Evolutionary conservation across 2,329 filamentous ascomycete genomes (phyloP), one percentile per base, ranked within the genome.

Genomic region (Graphilbum fragrans): DNA sequence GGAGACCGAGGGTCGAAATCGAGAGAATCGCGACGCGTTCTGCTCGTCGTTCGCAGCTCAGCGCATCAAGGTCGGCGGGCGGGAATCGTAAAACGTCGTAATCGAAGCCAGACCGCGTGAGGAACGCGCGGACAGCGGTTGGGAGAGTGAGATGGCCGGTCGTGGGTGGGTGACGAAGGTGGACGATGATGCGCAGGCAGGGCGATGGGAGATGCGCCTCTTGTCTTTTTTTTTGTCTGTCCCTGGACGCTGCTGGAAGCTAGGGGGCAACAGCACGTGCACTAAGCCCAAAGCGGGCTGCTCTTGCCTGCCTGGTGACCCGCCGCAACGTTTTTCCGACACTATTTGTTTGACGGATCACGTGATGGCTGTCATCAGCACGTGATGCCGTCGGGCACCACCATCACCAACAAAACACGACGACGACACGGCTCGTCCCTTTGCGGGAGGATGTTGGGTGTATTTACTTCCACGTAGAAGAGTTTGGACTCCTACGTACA

Each of bases 21-120:
- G 23, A 27, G 23, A 7, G 23, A n/a, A n/a, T n/a, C 23, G 23
- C 23, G 23, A 27, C 45, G 45, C 47, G 47, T 46, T 44, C 46
- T 45, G 41, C 36, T 35, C 35, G 29, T 9, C 10, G 25, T 29
- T 31, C 41, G 34, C 17, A 25, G 19, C 29, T 47, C 45, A 47
- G 45, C 41, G 48, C 46, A 50, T 48, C 40, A 39, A 45, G 37
- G n/a, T 34, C n/a, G 32, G 14, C 17, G 32, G 32, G 9, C 6
- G 5, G 32, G 32, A 5, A 17, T 20, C 18, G 19, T 9, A 17
- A 21, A 25, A n/a, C 10, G 25, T 29, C 18, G 25, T 3, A 32
- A 17, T 7, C 7, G 23, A 27, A 27, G 23, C 23, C 7, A 27
- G 12, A 27, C 7, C 7, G 23, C 23, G 12, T 7, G 7, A 27